Percentiles rank a stretch among this genome's conserved stretches.
phyloP scores from a whole-genome alignment of 768 basidiomycete species.

The Boletus vinaceobasis region DNA sequence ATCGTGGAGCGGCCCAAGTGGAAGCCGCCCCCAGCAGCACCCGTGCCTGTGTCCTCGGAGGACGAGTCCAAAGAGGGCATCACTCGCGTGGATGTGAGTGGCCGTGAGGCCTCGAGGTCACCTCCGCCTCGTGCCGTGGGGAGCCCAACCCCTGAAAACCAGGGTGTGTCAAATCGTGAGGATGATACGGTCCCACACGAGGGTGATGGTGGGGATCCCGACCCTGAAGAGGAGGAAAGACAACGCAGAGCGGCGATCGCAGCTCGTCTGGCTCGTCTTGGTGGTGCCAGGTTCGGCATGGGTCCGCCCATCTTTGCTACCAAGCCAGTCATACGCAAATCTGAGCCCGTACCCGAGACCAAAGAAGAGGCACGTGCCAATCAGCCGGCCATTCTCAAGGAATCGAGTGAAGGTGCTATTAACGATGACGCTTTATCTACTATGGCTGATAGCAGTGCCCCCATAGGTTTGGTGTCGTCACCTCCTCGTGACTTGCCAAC shows the following conservation, averaged over 20 bases:
- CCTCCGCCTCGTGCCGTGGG: constrained; percentile 30
- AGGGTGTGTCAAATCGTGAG: constrained; percentile 21
- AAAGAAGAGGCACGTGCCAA: constrained; percentile 20
- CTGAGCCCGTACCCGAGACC: constrained; percentile 17
- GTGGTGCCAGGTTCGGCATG: constrained; percentile 83
- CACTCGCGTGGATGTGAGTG: constrained; percentile 12
- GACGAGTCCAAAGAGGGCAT: constrained; percentile 46
- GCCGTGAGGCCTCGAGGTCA: constrained; percentile 32
- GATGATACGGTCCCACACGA: constrained; percentile 25
- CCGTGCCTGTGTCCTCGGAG: constrained; percentile 35
- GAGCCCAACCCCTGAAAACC: constrained; percentile 17
- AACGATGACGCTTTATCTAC: background rate
- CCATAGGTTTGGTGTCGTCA: constrained; percentile 13
- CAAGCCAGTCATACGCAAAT: constrained; percentile 41
- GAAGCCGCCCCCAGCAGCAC: constrained; percentile 70
- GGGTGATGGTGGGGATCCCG: constrained; percentile 30
- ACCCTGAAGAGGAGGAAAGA: constrained; percentile 68
- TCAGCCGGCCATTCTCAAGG: constrained; percentile 6
- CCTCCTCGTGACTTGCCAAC: constrained; percentile 9
- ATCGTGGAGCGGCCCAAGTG: constrained; percentile 72
- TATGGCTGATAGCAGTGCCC: constrained; percentile 3
- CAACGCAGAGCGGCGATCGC: constrained; percentile 84
- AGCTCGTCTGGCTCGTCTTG: constrained; percentile 89
- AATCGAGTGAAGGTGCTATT: constrained; percentile 20
- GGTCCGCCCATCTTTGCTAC: constrained; percentile 66